Percentiles rank a stretch among this genome's conserved stretches.
phyloP scores from a whole-genome alignment of 768 basidiomycete genomes.

The Symmetrospora coprosmae region DNA sequence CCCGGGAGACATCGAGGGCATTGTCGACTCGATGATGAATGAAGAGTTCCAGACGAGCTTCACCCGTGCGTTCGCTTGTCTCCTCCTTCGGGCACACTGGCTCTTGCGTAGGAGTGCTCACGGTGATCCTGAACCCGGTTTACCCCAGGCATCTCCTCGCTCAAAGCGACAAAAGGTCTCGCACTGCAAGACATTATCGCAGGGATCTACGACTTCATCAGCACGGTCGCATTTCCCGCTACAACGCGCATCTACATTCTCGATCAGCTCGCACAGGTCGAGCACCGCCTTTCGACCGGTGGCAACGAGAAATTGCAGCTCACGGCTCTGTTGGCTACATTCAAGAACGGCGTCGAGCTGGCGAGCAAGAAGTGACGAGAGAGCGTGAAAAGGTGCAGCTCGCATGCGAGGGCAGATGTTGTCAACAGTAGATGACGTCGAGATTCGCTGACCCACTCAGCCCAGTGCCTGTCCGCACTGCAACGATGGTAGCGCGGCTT shows the following conservation, averaged over 20 bases:
- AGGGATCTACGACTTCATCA: slow-evolving; percentile 79
- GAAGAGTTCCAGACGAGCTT: slow-evolving; percentile 91
- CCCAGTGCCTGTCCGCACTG: too few relatives aligned
- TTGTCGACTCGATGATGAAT: slow-evolving; percentile 86
- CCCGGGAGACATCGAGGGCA: slow-evolving; percentile 79
- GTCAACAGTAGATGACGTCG: too few relatives aligned
- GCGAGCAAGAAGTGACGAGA: too few relatives aligned
- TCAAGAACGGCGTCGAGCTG: slow-evolving; percentile 77
- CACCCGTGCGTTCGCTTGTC: slow-evolving; percentile 34
- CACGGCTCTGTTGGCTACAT: slow-evolving; percentile 75
- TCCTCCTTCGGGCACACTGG: neutral
- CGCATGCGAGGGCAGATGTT: too few relatives aligned
- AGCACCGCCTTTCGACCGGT: slow-evolving; percentile 86
- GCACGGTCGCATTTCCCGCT: slow-evolving; percentile 69
- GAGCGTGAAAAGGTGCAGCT: too few relatives aligned
- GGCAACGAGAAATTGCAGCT: slow-evolving; percentile 89
- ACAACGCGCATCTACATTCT: slow-evolving; percentile 78
- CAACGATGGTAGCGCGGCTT: too few relatives aligned
- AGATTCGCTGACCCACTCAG: too few relatives aligned
- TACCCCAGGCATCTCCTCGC: slow-evolving; percentile 69
- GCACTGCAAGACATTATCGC: slow-evolving; percentile 86
- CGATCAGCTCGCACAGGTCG: slow-evolving; percentile 84
- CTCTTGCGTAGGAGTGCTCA: too few relatives aligned
- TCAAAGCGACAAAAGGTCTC: slow-evolving; percentile 83
- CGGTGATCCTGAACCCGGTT: too few relatives aligned